Conservation (phyloP, 768 basidiomycete species). For the Tulasnella sp. region DNA sequence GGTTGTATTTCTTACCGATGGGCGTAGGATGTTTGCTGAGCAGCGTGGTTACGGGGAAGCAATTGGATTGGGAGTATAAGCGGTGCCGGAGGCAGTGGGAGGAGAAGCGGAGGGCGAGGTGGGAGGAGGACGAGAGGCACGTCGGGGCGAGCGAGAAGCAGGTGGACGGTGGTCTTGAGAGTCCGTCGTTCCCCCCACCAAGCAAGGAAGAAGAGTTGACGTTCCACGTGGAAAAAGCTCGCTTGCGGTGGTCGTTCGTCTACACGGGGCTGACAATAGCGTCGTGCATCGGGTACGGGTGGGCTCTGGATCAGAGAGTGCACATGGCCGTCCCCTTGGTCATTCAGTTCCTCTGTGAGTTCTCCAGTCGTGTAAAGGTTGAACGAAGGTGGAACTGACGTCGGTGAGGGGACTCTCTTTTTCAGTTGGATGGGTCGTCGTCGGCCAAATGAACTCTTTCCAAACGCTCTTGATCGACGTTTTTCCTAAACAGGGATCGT, state of each 20-base stretch:
- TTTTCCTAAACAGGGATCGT: background rate
- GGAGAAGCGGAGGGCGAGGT: slow-evolving; percentile 30
- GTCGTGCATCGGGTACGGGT: slow-evolving; percentile 27
- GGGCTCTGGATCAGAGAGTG: slow-evolving; percentile 25
- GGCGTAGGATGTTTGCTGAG: slow-evolving; percentile 66
- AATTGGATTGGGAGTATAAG: slow-evolving; percentile 61
- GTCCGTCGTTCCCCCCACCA: background rate
- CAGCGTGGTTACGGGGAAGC: slow-evolving; percentile 47
- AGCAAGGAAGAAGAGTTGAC: slow-evolving; percentile 23
- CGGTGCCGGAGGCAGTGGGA: slow-evolving; percentile 20
- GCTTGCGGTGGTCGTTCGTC: slow-evolving; percentile 22
- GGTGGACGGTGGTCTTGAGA: background rate
- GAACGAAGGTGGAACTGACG: background rate
- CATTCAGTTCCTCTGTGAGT: slow-evolving; percentile 28
- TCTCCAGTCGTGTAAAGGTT: background rate
- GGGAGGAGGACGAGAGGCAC: background rate
- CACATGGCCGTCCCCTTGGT: slow-evolving; percentile 28
- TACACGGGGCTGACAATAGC: slow-evolving; percentile 22
- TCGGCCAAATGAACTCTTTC: slow-evolving; percentile 8
- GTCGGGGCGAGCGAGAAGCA: background rate
- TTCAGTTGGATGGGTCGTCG: slow-evolving; percentile 5
- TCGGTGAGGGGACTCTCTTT: background rate
- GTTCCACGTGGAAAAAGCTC: slow-evolving; percentile 29
- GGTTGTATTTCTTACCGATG: slow-evolving; percentile 68
- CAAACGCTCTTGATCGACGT: slow-evolving; percentile 15